Base-by-base conservation (phyloP, 1,284 basidiomycete genomes). In the Chondrostereum purpureum region DNA sequence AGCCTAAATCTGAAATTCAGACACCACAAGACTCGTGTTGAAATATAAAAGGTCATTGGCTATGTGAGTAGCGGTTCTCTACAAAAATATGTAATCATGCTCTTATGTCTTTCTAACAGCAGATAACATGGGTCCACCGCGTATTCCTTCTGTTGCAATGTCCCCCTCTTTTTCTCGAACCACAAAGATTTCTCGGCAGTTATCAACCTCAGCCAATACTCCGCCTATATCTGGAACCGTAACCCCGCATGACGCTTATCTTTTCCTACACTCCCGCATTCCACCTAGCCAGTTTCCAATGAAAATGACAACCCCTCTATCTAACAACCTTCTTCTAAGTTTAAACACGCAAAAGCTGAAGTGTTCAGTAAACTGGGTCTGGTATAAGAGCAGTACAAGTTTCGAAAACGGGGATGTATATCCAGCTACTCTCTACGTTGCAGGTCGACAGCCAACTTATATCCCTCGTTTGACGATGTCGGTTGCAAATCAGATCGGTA, bases 281-380 rank as follows among this genome's bases (percentile, higher is more conserved):
- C 69, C 77, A 6, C 79, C 80, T 1, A 55, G 66, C 1, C 47
- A 58, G 4, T 82, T 78, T 50, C 73, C 80, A 1, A 54, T 72
- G 17, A 69, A 66, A n/a, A 55, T 73, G 16, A 62, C 66, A 8
- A 78, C 79, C 0, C 63, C 70, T 3, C 47, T 83, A 1, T 73
- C 77, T 42, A 68, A 73, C n/a, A 70, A 66, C 6, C 62, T 85
- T 16, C 70, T 72, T 45, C 59, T 73, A 4, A 63, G 64, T 17
- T 64, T 65, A 3, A 53, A 60, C 17, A 59, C 63, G 51, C 8
- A 31, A 17, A 13, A 4, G 13, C 75, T 68, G 67, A 74, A 74
- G 13, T 78, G 72, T 2, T 47, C 72, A n/a, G 74, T 80, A 48
- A 84, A 84, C 58, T 78, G 81, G 55, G 67, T 72, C 6, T 83